Evolutionary conservation across 257 asterid genomes (phyloP), one percentile per base, ranked within the genome.

Genomic region (Coffea eugenioides): DNA sequence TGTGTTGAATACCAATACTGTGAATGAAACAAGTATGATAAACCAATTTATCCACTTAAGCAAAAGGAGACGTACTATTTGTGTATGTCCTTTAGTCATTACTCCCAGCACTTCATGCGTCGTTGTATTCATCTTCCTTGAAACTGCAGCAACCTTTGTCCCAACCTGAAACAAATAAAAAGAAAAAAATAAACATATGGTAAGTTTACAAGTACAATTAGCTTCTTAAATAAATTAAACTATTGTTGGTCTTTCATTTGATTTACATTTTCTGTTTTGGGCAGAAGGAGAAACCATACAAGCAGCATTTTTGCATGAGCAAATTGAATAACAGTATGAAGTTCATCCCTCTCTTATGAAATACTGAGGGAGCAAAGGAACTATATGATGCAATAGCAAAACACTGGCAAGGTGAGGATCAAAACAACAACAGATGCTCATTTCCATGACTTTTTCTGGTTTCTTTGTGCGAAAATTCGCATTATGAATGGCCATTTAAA

Each of bases 51-150:
- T 78, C 69, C 9, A n/a, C 41, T 36, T 25, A 39, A 21, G 57
- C 16, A 79, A 68, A 70, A 21, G 85, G 70, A 86, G 23, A 88
- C 98, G 76, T 89, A 95, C 99, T 77, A 93, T 86, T 90, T 95
- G 99, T 15, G 95, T 92, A 78, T 85, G 78, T 79, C 95, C 90
- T 86, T 86, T 89, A 16, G 94, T 95, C 90, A 89, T 73, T 82
- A 95, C 96, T 75, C 99, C 99, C 86, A 95, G 83, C 78, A 93
- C 97, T 85, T 95, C 97, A 68, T 92, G 92, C 45, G 94, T 90
- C 54, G 98, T 95, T 16, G 99, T 93, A 82, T 93, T 89, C 23
- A 76, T 82, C 91, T 95, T 95, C 91, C 99, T 81, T 18, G 98
- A 95, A 81, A 95, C 99, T 75, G 97, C 99, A 39, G 98, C 88